Evolutionary conservation across 176 grass and related monocot species (phyloP).

Genomic region (Oryza rufipogon): DNA sequence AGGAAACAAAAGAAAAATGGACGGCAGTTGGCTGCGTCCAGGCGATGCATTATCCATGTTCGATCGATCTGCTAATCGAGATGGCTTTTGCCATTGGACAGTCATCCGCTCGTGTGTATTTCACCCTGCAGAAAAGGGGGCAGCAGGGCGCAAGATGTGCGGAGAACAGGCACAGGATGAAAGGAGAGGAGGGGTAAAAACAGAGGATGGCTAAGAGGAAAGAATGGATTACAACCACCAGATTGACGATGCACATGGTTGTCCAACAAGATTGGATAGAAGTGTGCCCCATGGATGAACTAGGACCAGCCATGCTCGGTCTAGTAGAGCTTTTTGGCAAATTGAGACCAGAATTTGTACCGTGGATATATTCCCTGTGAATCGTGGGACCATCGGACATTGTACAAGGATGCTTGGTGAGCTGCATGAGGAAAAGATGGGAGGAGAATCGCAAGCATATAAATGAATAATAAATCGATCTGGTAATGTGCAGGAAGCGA

Average conservation of each 20-base stretch:
- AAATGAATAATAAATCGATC: background rate
- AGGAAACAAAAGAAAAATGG: background rate
- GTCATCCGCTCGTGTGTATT: background rate
- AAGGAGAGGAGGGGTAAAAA: background rate
- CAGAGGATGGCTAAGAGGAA: background rate
- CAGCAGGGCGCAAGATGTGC: background rate
- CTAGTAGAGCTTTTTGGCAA: slow-evolving; percentile 22
- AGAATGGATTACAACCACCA: slow-evolving; percentile 18
- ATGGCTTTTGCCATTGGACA: background rate
- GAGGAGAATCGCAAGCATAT: background rate
- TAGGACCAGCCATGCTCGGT: slow-evolving; percentile 22
- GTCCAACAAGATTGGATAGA: slow-evolving; percentile 36
- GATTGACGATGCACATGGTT: slow-evolving; percentile 16
- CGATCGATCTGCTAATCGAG: background rate
- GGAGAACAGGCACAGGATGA: background rate
- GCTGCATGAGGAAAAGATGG: background rate
- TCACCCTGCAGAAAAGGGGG: background rate
- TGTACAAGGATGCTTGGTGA: background rate
- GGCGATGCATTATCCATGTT: background rate
- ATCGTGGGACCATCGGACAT: background rate
- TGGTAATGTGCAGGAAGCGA: background rate
- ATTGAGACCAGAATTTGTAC: slow-evolving; percentile 35
- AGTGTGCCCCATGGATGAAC: slow-evolving; percentile 38
- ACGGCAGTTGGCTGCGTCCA: background rate
- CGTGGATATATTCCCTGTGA: slow-evolving; percentile 18